Base-by-base conservation (phyloP, 2,329 filamentous ascomycete species). In the Fusarium hainanense region DNA sequence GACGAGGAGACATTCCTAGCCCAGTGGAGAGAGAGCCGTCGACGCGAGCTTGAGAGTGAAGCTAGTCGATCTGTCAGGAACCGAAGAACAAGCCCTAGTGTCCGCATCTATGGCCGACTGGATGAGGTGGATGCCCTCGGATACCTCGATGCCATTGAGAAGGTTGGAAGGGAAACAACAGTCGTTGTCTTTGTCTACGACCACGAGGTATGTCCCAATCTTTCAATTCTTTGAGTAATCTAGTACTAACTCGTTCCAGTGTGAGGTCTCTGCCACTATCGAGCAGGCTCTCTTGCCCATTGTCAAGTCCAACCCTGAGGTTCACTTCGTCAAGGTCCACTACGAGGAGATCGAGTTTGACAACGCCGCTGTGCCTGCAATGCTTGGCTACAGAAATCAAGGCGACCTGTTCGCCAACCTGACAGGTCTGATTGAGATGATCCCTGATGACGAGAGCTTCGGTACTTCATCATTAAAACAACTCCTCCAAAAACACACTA, bases 161-260 rank as follows among this genome's bases (percentile, higher is more conserved):
- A 93, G 81, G 93, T 95, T 7, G 85, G 89, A 41, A 82, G 90
- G 49, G 92, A 95, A 48, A 95, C 93, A 0, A 87, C 92, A 6
- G 94, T 98, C 3, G 92, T 98, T 4, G 96, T 99, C 28, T 97
- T 95, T 81, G 94, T 99, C 70, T 96, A 94, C 79, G 94, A 98
- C 77, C 88, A 92, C 66, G 87, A 92, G 84, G 94, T 97, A 87
- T 78, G 89, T 81, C 52, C 55, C 52, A n/a, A 44, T 54, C 4
- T 41, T 43, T 10, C 46, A 18, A 11, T 25, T n/a, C 8, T 41
- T 25, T n/a, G 3, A 34, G n/a, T n/a, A 25, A 28, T 20, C 48
- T 42, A 13, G 37, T 69, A 30, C 71, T 77, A 72, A 77, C 58
- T 28, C 69, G 75, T 77, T 61, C 61, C 69, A 97, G 92, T 97